Percentiles rank a stretch among this genome's conserved stretches.
These are phyloP conservation scores for Cystobasidium pallidum DNA, from an alignment of 1,284 basidiomycete genomes.

Conservation along the genomic window DNA sequence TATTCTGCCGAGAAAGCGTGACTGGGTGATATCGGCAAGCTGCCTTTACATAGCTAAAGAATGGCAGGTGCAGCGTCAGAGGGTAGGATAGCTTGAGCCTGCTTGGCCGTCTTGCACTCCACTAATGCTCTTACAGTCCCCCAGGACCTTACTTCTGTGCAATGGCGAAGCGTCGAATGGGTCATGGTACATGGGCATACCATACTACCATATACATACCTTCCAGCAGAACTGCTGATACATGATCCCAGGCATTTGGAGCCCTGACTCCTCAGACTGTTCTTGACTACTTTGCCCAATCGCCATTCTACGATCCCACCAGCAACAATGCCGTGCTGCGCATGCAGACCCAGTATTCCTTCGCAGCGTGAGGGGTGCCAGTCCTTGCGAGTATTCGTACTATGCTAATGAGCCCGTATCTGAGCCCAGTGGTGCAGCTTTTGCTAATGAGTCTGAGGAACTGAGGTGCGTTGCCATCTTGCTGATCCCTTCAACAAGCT, in stretches of 20 bases:
- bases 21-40: neutral
- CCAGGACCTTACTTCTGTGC: slow-evolving; percentile 34
- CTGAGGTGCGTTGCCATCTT: slow-evolving; percentile 63
- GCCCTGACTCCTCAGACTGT: slow-evolving; percentile 61
- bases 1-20: neutral
- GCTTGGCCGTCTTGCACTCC: too few species aligned
- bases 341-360: slow-evolving; percentile 70
- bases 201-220: neutral
- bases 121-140: slow-evolving; percentile 5
- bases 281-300: slow-evolving; percentile 79
- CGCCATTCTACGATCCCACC: slow-evolving; percentile 89
- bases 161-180: slow-evolving; percentile 45
- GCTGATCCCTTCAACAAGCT: neutral
- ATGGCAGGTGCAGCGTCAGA: slow-evolving; percentile 10
- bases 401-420: neutral
- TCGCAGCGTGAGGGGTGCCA: slow-evolving; percentile 7
- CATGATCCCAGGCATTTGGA: slow-evolving; percentile 38
- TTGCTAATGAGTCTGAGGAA: slow-evolving; percentile 72
- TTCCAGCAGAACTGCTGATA: neutral
- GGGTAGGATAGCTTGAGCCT: slow-evolving; percentile 1
- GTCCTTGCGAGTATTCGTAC: neutral
- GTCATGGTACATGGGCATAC: slow-evolving; percentile 16
- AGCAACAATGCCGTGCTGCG: slow-evolving; percentile 83
- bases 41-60: neutral
- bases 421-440: slow-evolving; percentile 57